A percentile compares a stretch with the other conserved stretches of the same genome.
These are phyloP conservation scores for Calocybe indica DNA, from an alignment of 768 basidiomycete genomes.

Conservation along the genomic window DNA sequence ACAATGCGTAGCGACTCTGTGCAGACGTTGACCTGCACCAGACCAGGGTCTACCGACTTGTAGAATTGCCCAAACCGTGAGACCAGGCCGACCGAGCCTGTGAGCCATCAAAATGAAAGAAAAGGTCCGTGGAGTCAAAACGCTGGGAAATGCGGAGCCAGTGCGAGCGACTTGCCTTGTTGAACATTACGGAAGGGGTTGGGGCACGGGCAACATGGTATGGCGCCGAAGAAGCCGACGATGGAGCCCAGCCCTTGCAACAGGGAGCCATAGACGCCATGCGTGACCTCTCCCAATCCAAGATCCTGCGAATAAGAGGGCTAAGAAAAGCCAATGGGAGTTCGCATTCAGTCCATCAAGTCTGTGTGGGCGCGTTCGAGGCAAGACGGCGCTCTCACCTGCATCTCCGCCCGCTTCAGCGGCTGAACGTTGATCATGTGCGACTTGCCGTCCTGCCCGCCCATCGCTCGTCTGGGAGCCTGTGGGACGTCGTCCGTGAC, in stretches of 20 bases:
- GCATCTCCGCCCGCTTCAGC: conserved; percentile 81
- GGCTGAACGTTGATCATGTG: conserved; percentile 78
- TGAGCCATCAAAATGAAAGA: conserved; percentile 4
- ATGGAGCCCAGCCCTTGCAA: conserved; percentile 63
- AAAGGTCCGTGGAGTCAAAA: conserved; percentile 6
- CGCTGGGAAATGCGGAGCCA: background rate
- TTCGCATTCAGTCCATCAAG: background rate
- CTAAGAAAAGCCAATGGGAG: conserved; percentile 26
- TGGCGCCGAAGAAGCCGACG: conserved; percentile 65
- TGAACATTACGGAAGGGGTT: conserved; percentile 84
- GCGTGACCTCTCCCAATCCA: conserved; percentile 68
- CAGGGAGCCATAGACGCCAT: conserved; percentile 82
- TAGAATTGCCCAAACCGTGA: conserved; percentile 95
- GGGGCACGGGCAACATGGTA: conserved; percentile 81
- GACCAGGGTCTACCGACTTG: conserved; percentile 90
- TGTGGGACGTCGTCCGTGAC: conserved; percentile 57
- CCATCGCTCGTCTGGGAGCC: conserved; percentile 22
- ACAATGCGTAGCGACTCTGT: conserved; percentile 82
- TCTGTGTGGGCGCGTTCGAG: background rate
- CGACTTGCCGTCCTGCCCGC: conserved; percentile 14
- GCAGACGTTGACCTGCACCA: conserved; percentile 91
- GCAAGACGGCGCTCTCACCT: conserved; percentile 37
- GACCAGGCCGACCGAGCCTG: conserved; percentile 86
- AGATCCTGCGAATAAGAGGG: conserved; percentile 91
- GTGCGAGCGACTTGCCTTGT: conserved; percentile 47